Base-by-base conservation (phyloP, 257 asterid genomes). In the Salvia splendens region DNA sequence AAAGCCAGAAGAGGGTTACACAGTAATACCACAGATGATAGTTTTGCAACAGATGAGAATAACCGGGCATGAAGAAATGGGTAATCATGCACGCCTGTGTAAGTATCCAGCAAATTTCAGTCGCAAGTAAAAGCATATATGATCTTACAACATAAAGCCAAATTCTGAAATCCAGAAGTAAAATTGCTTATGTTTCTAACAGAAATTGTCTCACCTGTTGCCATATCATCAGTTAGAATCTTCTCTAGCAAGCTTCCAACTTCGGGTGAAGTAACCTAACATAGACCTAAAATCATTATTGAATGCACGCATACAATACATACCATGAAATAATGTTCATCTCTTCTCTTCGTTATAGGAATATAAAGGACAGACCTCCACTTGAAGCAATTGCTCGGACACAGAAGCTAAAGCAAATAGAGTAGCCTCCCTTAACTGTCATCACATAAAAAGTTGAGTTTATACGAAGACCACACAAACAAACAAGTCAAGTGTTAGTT, bases 1-100 rank as follows among this genome's bases (percentile, higher is more conserved):
- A 64, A 54, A 65, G 35, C n/a, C 45, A 69, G 55, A 45, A 73
- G 67, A 53, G 66, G 57, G 59, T n/a, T 59, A 42, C 69, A 60
- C 42, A 63, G 71, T 71, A 74, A 45, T 84, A 93, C 97, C 96
- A 88, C 71, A 71, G 88, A 79, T 42, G 87, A 88, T 75, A 88
- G 88, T 78, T 88, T 93, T 58, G 97, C 94, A 76, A 82, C 86
- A 54, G 92, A 75, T 49, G 99, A 84, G 87, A 90, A 88, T 76
- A 93, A 67, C 49, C 99, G 95, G 47, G 99, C 99, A 79, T 79
- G 81, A 61, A 93, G 95, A 77, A 93, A 93, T 61, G 99, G 99
- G 79, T 75, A 88, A 16, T 86, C 95, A 52, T 82, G 78, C 49
- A 80, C 75, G 4, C 89, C 99, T 93, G 94, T 73, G 82, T 16